Conservation (phyloP, 371 early-diverging fungal genomes). For the Mortierella sp. region DNA sequence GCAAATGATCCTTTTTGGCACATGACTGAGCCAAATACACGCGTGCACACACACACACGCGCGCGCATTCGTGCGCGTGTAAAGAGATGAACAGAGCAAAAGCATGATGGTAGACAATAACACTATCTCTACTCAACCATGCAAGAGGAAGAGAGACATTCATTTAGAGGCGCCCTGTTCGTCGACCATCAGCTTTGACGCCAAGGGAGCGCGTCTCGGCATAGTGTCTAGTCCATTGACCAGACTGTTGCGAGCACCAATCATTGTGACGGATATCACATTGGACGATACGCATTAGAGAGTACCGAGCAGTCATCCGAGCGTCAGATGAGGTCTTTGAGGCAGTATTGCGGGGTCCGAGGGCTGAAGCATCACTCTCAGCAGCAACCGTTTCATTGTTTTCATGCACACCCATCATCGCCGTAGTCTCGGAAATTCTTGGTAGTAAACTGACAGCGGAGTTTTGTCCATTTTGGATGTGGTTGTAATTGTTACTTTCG, state of each 20-base stretch:
- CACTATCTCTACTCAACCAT: too few relatives aligned
- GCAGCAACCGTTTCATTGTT: not conserved
- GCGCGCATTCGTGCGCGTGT: not conserved
- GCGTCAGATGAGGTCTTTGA: slow-evolving; percentile 1
- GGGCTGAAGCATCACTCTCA: not conserved
- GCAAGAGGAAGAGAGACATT: too few relatives aligned
- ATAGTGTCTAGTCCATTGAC: slow-evolving; percentile 49
- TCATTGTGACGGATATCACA: slow-evolving; percentile 28
- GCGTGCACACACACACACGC: not conserved
- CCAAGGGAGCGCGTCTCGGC: slow-evolving; percentile 40
- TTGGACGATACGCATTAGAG: slow-evolving; percentile 48
- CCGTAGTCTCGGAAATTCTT: slow-evolving; percentile 37
- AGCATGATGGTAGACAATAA: too few relatives aligned
- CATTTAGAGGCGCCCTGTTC: slow-evolving; percentile 31
- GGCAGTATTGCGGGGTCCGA: not conserved
- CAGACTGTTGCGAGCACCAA: slow-evolving; percentile 45
- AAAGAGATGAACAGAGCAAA: not conserved
- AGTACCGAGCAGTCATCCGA: slow-evolving; percentile 32
- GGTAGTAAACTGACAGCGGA: slow-evolving; percentile 18
- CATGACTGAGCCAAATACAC: not conserved
- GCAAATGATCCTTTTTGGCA: slow-evolving; percentile 5
- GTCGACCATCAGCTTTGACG: slow-evolving; percentile 41
- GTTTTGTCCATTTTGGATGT: slow-evolving; percentile 7
- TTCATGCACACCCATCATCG: slow-evolving; percentile 19
- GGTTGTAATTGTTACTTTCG: slow-evolving; percentile 9